phyloP scores from a whole-genome alignment of 495 filamentous ascomycete species.

The Friedmanniomyces endolithicus region DNA sequence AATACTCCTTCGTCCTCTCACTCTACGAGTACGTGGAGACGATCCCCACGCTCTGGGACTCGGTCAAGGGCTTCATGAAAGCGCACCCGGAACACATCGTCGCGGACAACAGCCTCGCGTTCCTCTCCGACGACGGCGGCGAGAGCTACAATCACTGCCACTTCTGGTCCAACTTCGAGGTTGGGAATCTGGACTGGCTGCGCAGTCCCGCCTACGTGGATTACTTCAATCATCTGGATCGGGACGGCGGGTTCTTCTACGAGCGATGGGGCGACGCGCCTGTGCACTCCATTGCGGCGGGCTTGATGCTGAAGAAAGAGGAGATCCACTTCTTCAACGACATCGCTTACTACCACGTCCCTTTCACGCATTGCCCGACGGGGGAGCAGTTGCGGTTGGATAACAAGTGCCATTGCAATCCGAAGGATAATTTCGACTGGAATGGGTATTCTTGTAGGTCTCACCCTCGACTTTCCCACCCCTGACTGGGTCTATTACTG shows the following conservation, averaged over 20 bases:
- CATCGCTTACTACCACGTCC: conserved; percentile 97
- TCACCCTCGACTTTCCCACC: neutral
- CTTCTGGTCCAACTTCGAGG: conserved; percentile 59
- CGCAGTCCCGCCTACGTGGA: conserved; percentile 42
- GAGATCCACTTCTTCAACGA: conserved; percentile 98
- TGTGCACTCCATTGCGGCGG: conserved; percentile 82
- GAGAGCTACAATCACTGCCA: conserved; percentile 87
- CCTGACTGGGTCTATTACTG: neutral
- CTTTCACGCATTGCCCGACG: conserved; percentile 94
- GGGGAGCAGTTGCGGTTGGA: conserved; percentile 67
- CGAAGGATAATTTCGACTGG: conserved; percentile 97
- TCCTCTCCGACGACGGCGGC: conserved; percentile 82
- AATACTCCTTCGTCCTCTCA: conserved; percentile 34
- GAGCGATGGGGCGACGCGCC: conserved; percentile 53
- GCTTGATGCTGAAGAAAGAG: conserved; percentile 72
- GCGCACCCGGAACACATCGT: conserved; percentile 78
- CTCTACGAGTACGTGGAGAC: conserved; percentile 93
- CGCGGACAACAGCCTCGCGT: conserved; percentile 74
- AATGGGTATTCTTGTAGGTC: conserved; percentile 86
- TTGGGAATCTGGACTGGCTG: conserved; percentile 50
- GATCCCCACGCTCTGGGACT: conserved; percentile 91
- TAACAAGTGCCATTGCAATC: conserved; percentile 85
- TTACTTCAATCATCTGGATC: conserved; percentile 47
- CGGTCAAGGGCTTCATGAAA: conserved; percentile 79
- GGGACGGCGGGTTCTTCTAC: conserved; percentile 48